Conservation (phyloP, 2,329 filamentous ascomycete genomes). For the Sarocladium brachiariae region DNA sequence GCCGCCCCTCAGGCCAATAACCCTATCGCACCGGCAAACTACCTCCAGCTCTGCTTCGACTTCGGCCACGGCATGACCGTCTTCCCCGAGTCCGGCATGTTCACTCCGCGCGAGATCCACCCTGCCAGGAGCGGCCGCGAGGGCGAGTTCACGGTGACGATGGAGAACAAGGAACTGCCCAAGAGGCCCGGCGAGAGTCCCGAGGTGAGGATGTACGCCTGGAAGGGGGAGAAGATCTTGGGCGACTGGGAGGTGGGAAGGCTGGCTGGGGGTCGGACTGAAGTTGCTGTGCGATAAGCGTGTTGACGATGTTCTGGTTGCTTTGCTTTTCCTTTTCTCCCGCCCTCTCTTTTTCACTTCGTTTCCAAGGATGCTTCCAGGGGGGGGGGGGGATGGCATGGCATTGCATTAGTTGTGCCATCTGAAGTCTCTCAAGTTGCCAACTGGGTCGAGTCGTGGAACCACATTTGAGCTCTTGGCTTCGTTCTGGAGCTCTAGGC, state of each 20-base stretch:
- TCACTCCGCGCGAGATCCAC: constrained; percentile 10
- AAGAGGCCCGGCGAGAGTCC: not conserved
- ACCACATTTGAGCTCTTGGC: no score
- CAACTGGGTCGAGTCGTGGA: no score
- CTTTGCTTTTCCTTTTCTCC: no score
- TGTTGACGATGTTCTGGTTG: not conserved
- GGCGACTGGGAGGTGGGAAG: not conserved
- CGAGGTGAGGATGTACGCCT: not conserved
- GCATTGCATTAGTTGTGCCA: no score
- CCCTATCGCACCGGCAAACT: constrained; percentile 12
- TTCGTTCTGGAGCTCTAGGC: no score
- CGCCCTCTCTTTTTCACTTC: no score
- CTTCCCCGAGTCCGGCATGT: constrained; percentile 4
- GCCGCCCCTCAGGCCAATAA: not conserved
- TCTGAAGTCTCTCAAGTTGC: no score
- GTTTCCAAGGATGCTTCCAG: no score
- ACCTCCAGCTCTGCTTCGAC: constrained; percentile 12
- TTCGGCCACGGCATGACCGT: constrained; percentile 9
- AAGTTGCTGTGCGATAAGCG: not conserved
- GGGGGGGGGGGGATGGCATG: no score
- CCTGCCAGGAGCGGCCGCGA: not conserved
- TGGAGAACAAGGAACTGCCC: not conserved
- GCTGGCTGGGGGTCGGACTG: not conserved
- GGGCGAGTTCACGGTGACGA: not conserved
- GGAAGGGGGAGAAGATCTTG: constrained; percentile 5